A percentile compares a stretch with the other conserved stretches of the same genome.
Evolutionary conservation across 2,329 filamentous ascomycete species (phyloP).

Genomic region (Colletotrichum sojae): DNA sequence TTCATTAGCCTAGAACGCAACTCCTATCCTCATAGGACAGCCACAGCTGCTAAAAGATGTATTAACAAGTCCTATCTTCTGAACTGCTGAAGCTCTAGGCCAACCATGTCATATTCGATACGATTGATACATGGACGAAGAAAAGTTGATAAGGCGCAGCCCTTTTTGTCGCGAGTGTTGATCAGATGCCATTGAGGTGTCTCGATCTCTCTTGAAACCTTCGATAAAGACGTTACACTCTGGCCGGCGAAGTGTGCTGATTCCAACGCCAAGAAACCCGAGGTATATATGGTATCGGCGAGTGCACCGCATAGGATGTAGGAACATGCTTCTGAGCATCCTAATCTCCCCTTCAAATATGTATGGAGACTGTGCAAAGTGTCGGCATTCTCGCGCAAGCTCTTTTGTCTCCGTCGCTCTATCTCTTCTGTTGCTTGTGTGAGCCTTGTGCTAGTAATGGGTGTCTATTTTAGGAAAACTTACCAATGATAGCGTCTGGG

Average conservation of each 20-base stretch:
- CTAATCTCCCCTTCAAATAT: conserved; percentile 15
- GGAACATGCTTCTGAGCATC: conserved; percentile 18
- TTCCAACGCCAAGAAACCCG: conserved; percentile 11
- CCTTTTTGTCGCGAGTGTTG: conserved; percentile 1
- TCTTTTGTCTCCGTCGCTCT: conserved; percentile 14
- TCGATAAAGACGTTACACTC: conserved; percentile 9
- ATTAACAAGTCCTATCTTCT: conserved; percentile 3
- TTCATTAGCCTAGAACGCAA: no score
- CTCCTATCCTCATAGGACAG: neutral
- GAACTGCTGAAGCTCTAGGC: conserved; percentile 5
- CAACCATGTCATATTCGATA: conserved; percentile 2
- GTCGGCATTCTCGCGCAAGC: conserved; percentile 12
- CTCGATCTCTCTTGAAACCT: conserved; percentile 9
- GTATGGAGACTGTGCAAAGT: conserved; percentile 14
- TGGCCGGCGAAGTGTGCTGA: conserved; percentile 7
- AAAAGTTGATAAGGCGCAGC: conserved; percentile 2
- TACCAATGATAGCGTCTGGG: conserved; percentile 6
- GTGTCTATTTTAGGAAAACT: conserved; percentile 6
- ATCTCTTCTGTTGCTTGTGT: conserved; percentile 20
- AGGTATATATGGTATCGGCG: conserved; percentile 9
- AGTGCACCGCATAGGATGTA: conserved; percentile 15
- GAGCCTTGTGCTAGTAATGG: conserved; percentile 17
- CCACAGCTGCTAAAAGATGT: neutral
- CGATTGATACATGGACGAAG: conserved; percentile 1
- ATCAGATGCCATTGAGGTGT: conserved; percentile 8